Evolutionary conservation across 2,329 filamentous ascomycete genomes (phyloP), one percentile per base, ranked within the genome.

Genomic region (Fusarium sarcochroum): DNA sequence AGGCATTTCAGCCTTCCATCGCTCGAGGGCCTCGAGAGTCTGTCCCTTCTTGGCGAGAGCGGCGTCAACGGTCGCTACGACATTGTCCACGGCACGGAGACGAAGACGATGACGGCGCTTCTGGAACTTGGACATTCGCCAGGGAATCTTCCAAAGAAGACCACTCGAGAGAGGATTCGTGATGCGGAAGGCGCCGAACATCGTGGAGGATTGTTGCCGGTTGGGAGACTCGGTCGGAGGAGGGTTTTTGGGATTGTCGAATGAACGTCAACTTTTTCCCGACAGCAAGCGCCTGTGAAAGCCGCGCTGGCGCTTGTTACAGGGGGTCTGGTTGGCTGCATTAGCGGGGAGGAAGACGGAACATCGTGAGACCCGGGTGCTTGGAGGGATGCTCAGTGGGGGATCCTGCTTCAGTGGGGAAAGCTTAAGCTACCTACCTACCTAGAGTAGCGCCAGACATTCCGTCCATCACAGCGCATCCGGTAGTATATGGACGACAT

Each of bases 1-100:
- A 21, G 96, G 96, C 96, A 99, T 99, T 81, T 97, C 93, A 37
- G 87, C 86, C 85, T 96, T 97, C 96, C 96, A 99, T 76, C 90
- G 84, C 80, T 97, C 91, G 61, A 99, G 85, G 54, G 93, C 86
- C 82, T 93, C 93, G 46, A 90, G 87, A 62, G 90, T 87, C 76
- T 90, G 85, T 59, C 92, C 90, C 78, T 91, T 85, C 80, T 90
- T 92, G 52, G 88, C 85, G 54, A 98, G 87, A 18, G 95, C 94
- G 44, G 84, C 87, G 76, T 93, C 92, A 67, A 99, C 82, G 17
- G 93, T 94, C 59, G 91, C 89, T 62, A 99, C 90, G n/a, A 98
- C 90, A 46, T 85, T 86, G 81, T 99, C 96, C 68, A 99, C 94
- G 54, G 91, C 89, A 68, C 92, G 91, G 68, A 98, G 86, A 46